Conservation (phyloP, 2,329 filamentous ascomycete genomes). For the Fusarium annulatum region DNA sequence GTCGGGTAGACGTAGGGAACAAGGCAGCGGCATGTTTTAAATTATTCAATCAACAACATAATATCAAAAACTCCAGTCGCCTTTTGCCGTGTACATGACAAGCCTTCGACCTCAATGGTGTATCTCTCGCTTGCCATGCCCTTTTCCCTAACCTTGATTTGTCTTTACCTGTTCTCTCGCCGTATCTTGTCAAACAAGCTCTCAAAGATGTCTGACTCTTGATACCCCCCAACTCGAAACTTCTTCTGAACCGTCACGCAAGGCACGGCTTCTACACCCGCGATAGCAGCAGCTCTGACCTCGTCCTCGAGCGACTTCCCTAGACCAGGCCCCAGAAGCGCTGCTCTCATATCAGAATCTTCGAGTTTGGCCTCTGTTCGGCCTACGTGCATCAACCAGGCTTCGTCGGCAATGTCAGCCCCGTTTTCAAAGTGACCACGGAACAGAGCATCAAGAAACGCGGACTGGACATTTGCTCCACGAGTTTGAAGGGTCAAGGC, state of each 20-base stretch:
- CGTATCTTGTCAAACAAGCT: constrained; percentile 71
- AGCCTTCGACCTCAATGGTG: not conserved
- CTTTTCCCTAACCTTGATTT: not conserved
- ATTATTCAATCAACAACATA: constrained; percentile 19
- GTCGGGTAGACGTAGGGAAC: constrained; percentile 15
- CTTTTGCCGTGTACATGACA: not conserved
- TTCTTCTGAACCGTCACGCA: constrained; percentile 76
- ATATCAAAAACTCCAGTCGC: constrained; percentile 4
- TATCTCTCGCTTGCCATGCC: not conserved
- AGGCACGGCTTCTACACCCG: constrained; percentile 73
- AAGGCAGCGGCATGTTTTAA: constrained; percentile 25
- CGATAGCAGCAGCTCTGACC: constrained; percentile 43
- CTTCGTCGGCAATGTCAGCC: constrained; percentile 55
- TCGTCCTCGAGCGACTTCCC: constrained; percentile 48
- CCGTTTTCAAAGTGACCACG: constrained; percentile 55
- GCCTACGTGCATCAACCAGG: constrained; percentile 53
- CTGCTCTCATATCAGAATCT: constrained; percentile 41
- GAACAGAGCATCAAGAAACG: constrained; percentile 57
- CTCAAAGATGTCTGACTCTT: constrained; percentile 73
- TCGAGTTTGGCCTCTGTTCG: constrained; percentile 47
- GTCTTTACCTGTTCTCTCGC: constrained; percentile 18
- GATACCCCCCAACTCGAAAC: constrained; percentile 77
- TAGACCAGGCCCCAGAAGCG: constrained; percentile 46
- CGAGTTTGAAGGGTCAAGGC: constrained; percentile 52
- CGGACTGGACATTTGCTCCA: constrained; percentile 51